These are phyloP conservation scores for Pichia terricola DNA, from an alignment of 1,139 yeast species.

Conservation along the genomic window DNA sequence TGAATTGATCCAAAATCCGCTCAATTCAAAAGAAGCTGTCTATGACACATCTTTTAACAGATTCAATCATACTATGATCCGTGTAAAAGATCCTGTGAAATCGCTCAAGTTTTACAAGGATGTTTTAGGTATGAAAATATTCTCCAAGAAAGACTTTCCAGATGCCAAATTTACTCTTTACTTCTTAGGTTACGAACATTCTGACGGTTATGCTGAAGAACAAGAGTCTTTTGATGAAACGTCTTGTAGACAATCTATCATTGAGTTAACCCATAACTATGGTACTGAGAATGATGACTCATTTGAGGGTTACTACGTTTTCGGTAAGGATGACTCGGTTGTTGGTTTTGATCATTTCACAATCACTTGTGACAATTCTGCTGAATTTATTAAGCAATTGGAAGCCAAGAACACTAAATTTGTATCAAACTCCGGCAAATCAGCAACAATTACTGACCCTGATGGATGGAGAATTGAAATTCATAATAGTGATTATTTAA, in stretches of 20 bases:
- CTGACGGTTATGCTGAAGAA: conserved; percentile 26
- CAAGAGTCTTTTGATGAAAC: conserved; percentile 26
- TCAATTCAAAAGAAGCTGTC: conserved; percentile 31
- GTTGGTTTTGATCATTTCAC: conserved; percentile 87
- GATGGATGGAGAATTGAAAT: conserved; percentile 84
- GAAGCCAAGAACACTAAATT: conserved; percentile 32
- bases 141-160: conserved; percentile 45
- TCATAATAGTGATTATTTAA: conserved; percentile 31
- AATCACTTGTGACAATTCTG: conserved; percentile 61
- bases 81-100: conserved; percentile 75
- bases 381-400: conserved; percentile 33
- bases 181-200: conserved; percentile 64
- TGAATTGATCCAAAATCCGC: conserved; percentile 65
- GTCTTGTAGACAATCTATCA: conserved; percentile 49
- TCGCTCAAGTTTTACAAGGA: conserved; percentile 71
- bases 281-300: conserved; percentile 78
- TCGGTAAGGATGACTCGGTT: conserved; percentile 76
- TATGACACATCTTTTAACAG: conserved; percentile 39
- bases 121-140: conserved; percentile 69
- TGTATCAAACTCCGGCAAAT: conserved; percentile 35
- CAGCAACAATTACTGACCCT: conserved; percentile 81
- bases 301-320: conserved; percentile 57
- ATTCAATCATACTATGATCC: conserved; percentile 87
- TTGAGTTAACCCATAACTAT: conserved; percentile 91
- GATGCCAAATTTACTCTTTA: conserved; percentile 76